Evolutionary conservation across 345 rosid genomes (phyloP).

Genomic region (Cochlearia excelsa): DNA sequence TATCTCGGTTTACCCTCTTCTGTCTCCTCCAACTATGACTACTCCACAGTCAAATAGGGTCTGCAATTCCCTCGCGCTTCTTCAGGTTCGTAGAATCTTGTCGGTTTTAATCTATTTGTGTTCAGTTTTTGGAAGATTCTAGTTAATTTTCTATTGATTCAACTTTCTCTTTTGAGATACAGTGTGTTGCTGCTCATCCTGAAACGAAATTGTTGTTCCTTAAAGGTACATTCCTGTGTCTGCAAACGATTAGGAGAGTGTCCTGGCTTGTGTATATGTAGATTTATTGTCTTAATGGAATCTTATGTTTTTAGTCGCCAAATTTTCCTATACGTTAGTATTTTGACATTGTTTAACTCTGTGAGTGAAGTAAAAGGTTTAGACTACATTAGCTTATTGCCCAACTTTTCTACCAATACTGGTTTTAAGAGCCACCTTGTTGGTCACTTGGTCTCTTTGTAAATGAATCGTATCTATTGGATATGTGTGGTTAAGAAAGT

Average conservation of each 20-base stretch:
- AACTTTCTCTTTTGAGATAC: slow-evolving; percentile 15
- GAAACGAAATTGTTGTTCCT: slow-evolving; percentile 43
- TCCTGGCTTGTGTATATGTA: slow-evolving; percentile 12
- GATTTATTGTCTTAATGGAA: slow-evolving; percentile 1
- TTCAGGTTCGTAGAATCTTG: slow-evolving; percentile 42
- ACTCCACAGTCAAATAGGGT: slow-evolving; percentile 32
- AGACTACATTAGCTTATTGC: slow-evolving; percentile 13
- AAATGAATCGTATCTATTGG: slow-evolving; percentile 6
- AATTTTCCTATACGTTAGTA: background rate
- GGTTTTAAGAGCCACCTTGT: slow-evolving; percentile 4
- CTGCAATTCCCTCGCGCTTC: slow-evolving; percentile 52
- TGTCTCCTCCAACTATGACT: slow-evolving; percentile 34
- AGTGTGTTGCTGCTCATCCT: slow-evolving; percentile 60
- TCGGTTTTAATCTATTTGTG: background rate
- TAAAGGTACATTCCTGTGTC: slow-evolving; percentile 40
- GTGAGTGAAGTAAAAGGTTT: background rate
- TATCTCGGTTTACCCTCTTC: slow-evolving; percentile 33
- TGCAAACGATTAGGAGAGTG: slow-evolving; percentile 11
- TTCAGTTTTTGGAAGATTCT: slow-evolving; percentile 21
- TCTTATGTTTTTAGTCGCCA: slow-evolving; percentile 1
- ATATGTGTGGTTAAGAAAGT: background rate
- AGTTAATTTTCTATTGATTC: background rate
- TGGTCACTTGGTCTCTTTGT: slow-evolving; percentile 3
- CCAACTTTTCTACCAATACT: background rate
- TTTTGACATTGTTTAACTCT: background rate